A percentile compares a stretch with the other conserved stretches of the same genome.
Evolutionary conservation across 441 rosid genomes (phyloP).

Genomic region (Euphorbia corollata): DNA sequence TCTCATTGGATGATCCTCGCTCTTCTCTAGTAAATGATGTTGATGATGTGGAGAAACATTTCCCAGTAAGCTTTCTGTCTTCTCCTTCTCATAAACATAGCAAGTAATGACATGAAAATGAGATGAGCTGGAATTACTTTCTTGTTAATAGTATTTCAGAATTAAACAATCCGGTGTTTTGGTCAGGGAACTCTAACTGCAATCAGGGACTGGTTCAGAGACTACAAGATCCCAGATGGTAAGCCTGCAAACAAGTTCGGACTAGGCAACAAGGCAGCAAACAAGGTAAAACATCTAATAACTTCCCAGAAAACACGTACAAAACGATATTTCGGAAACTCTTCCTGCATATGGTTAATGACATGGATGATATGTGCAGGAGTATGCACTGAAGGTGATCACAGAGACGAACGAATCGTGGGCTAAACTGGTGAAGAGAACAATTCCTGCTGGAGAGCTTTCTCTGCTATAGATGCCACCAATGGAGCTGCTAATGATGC

Average conservation of each 20-base stretch:
- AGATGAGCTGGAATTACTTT: background rate
- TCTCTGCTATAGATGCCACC: constrained; percentile 37
- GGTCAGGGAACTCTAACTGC: constrained; percentile 79
- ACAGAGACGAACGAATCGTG: constrained; percentile 79
- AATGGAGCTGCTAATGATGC: background rate
- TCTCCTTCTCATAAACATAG: background rate
- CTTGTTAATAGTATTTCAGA: background rate
- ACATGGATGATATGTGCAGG: constrained; percentile 35
- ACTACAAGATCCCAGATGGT: constrained; percentile 93
- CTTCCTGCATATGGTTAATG: too few species aligned
- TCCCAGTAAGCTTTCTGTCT: constrained; percentile 45
- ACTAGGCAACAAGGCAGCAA: constrained; percentile 83
- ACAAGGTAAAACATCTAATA: too few species aligned
- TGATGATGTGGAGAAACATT: constrained; percentile 80
- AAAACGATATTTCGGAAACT: too few species aligned
- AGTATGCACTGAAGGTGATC: constrained; percentile 76
- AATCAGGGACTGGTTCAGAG: constrained; percentile 89
- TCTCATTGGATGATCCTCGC: constrained; percentile 79
- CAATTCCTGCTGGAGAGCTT: constrained; percentile 62
- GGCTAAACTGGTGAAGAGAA: constrained; percentile 78
- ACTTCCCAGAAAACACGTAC: too few species aligned
- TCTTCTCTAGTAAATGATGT: constrained; percentile 81
- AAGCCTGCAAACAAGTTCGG: constrained; percentile 96
- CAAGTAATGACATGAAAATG: background rate
- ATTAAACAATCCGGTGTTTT: constrained; percentile 14